Base-by-base conservation (phyloP, 805 yeast genomes). In the Yarrowia alimentaria region DNA sequence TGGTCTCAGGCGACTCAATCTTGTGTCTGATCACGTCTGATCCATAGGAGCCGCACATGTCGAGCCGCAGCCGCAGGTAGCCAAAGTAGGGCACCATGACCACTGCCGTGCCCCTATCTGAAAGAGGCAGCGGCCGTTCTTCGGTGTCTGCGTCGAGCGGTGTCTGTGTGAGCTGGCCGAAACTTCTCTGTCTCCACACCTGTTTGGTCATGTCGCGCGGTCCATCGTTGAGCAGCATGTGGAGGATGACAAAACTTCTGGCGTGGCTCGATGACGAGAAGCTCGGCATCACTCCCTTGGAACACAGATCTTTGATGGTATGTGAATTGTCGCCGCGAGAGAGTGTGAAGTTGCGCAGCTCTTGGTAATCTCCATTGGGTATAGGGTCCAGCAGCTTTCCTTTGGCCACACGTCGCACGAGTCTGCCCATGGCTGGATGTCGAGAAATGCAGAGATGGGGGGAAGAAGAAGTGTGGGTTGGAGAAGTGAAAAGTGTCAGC, bases 221-320 rank as follows among this genome's bases (percentile, higher is more conserved):
- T 12, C 43, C 43, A 21, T 37, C 43, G 14, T 37, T 37, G 17
- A 37, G n/a, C 12, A 37, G 43, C 43, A 37, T 37, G 22, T 37
- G 43, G 5, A 37, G 30, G n/a, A 37, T 37, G 30, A 37, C 9
- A 8, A 37, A 37, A 11, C 43, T 24, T 24, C 8, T 17, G 16
- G 43, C 43, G 22, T 37, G n/a, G 19, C 25, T 37, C 30, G 43
- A 14, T n/a, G 43, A 24, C 12, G 43, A 17, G 13, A 37, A 37
- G 30, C 30, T 37, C 12, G 17, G 22, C 14, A 37, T n/a, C n/a
- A 24, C 43, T 17, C 43, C 43, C 25, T 30, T 29, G 9, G 30
- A 24, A 18, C 43, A 37, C 43, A 37, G 21, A 22, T 37, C 43
- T 11, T 30, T 11, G 19, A 37, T 17, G 16, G 25, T 17, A 30